phyloP scores from a whole-genome alignment of 495 filamentous ascomycete species.

The Pseudoneurospora amorphoporcata region DNA sequence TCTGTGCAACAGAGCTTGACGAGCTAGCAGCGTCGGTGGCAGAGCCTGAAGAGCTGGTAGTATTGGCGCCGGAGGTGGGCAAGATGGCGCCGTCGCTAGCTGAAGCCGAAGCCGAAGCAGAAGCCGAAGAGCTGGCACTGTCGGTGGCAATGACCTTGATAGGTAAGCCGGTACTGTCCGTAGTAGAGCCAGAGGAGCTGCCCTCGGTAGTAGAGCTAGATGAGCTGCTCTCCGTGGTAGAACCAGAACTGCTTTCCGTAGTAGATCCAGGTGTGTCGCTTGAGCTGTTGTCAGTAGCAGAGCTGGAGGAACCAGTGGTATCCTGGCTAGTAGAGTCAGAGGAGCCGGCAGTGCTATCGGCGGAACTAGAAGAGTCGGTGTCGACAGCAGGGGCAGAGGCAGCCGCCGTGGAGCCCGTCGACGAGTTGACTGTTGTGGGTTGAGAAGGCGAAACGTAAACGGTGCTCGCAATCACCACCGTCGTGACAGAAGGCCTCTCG shows the following conservation, averaged over 20 bases:
- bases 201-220: background rate
- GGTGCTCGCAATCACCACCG: slow-evolving; percentile 18
- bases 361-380: background rate
- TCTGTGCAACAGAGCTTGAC: background rate
- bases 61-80: background rate
- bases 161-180: background rate
- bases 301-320: background rate
- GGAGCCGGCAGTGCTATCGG: background rate
- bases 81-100: background rate
- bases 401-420: background rate
- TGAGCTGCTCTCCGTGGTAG: background rate
- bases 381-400: background rate
- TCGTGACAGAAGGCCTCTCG: slow-evolving; percentile 10
- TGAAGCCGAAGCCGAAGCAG: background rate
- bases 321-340: background rate
- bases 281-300: background rate
- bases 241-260: background rate
- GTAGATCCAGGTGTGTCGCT: background rate
- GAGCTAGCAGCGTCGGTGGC: background rate
- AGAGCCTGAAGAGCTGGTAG: background rate
- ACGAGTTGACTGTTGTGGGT: background rate
- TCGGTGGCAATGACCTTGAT: background rate
- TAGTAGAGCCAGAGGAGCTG: background rate
- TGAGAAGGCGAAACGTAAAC: slow-evolving; percentile 11
- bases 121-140: background rate